Conservation (phyloP, 208 protist genomes). For the Giardia muris region DNA sequence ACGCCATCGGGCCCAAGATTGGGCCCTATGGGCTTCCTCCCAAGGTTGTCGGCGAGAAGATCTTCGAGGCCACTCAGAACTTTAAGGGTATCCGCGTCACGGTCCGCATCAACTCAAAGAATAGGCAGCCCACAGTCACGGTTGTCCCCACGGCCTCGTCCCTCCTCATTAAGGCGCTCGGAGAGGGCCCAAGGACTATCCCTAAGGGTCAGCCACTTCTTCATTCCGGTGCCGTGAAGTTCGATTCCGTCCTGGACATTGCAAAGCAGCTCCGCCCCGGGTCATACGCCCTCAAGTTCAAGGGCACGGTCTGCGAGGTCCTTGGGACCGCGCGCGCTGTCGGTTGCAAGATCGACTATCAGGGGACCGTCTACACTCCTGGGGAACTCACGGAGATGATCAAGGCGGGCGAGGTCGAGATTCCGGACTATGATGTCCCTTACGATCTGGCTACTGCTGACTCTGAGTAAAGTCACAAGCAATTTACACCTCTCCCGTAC, state of each 20-base stretch:
- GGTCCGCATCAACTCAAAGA: slow-evolving; percentile 19
- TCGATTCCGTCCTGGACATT: slow-evolving; percentile 41
- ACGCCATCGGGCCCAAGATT: not conserved
- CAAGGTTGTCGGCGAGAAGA: slow-evolving; percentile 26
- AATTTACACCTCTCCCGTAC: too few species aligned
- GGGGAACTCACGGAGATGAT: slow-evolving; percentile 20
- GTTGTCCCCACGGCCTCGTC: slow-evolving; percentile 41
- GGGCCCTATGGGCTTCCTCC: slow-evolving; percentile 16
- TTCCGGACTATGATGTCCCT: not conserved
- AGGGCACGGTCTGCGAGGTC: slow-evolving; percentile 40
- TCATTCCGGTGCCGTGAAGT: slow-evolving; percentile 36
- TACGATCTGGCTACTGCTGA: not conserved
- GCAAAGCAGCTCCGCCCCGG: slow-evolving; percentile 24
- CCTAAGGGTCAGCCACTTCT: slow-evolving; percentile 38
- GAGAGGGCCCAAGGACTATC: slow-evolving; percentile 32
- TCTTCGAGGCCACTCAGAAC: slow-evolving; percentile 8
- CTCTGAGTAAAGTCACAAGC: too few species aligned
- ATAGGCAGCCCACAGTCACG: slow-evolving; percentile 12
- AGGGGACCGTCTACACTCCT: slow-evolving; percentile 20
- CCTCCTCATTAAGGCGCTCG: slow-evolving; percentile 45
- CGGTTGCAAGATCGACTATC: slow-evolving; percentile 40
- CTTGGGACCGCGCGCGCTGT: slow-evolving; percentile 39
- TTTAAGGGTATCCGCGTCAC: slow-evolving; percentile 17
- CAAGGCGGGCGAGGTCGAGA: slow-evolving; percentile 7
- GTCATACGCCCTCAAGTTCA: slow-evolving; percentile 32